Conservation (phyloP, 306 rosid species). For the Cicer judaicum region DNA sequence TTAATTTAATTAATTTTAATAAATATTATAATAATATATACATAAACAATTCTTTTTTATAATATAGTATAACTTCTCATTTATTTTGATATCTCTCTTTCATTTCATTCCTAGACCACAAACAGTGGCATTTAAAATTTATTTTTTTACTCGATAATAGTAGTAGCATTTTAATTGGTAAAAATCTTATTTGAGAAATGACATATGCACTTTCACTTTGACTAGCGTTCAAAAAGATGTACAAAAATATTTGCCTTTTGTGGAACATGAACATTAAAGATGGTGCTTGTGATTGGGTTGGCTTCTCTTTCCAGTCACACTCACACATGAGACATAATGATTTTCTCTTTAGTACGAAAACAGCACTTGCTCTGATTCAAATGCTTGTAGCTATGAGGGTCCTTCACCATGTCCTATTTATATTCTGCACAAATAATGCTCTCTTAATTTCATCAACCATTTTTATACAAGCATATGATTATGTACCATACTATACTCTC, state of each 20-base stretch:
- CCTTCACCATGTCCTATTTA: constrained; percentile 18
- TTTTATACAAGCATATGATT: constrained; percentile 31
- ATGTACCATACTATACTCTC: constrained; percentile 1
- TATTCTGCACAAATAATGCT: constrained; percentile 28
- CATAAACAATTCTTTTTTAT: no score
- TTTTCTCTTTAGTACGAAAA: constrained; percentile 46
- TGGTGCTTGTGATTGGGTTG: constrained; percentile 41
- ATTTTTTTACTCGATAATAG: no score
- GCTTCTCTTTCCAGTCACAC: constrained; percentile 50
- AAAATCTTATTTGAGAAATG: constrained; percentile 51
- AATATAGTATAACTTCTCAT: no score
- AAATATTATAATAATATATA: no score
- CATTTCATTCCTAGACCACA: no score
- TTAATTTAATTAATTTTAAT: no score
- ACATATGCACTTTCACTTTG: constrained; percentile 48
- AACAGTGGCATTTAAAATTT: no score
- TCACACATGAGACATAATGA: constrained; percentile 45
- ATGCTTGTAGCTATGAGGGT: constrained; percentile 28
- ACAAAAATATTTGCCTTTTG: constrained; percentile 44
- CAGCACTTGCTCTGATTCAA: constrained; percentile 37
- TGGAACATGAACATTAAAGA: constrained; percentile 50
- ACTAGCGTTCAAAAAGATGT: constrained; percentile 42
- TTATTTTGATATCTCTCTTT: no score
- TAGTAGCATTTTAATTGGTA: no score
- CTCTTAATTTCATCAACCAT: constrained; percentile 18